These are phyloP conservation scores for Tephrocybe sp. DNA, from an alignment of 768 basidiomycete genomes.

Conservation along the genomic window DNA sequence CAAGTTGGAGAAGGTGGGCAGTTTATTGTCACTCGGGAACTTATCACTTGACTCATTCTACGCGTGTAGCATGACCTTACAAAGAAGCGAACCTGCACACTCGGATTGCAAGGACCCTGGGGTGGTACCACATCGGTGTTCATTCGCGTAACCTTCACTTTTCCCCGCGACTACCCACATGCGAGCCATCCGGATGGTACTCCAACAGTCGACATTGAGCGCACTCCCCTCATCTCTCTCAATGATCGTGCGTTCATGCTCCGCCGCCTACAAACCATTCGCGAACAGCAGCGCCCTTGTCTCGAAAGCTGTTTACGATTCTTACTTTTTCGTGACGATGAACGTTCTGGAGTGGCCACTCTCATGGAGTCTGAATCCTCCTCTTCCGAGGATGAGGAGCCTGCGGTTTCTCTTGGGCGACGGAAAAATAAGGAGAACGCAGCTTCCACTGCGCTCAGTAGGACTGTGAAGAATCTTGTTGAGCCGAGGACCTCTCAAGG, in stretches of 20 bases:
- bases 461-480: slow-evolving; percentile 73
- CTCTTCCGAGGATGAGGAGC: slow-evolving; percentile 49
- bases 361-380: slow-evolving; percentile 59
- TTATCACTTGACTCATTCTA: slow-evolving; percentile 6
- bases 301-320: slow-evolving; percentile 82
- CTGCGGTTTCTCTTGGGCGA: slow-evolving; percentile 18
- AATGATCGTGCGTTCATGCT: slow-evolving; percentile 77
- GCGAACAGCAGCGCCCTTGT: slow-evolving; percentile 75
- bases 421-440: slow-evolving; percentile 49
- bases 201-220: slow-evolving; percentile 79
- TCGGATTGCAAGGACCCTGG: slow-evolving; percentile 90
- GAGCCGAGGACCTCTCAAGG: slow-evolving; percentile 88
- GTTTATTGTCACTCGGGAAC: neutral
- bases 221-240: slow-evolving; percentile 74
- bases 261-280: slow-evolving; percentile 67
- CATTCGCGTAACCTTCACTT: slow-evolving; percentile 85
- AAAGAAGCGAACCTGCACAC: slow-evolving; percentile 76
- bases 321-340: slow-evolving; percentile 69
- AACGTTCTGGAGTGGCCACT: slow-evolving; percentile 39
- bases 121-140: slow-evolving; percentile 82
- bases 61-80: slow-evolving; percentile 55
- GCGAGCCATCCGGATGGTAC: slow-evolving; percentile 58
- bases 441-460: slow-evolving; percentile 50
- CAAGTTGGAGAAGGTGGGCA: slow-evolving; percentile 76
- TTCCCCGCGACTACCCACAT: slow-evolving; percentile 80